Base-by-base conservation (phyloP, 495 filamentous ascomycete species). In the Cenococcum geophilum region DNA sequence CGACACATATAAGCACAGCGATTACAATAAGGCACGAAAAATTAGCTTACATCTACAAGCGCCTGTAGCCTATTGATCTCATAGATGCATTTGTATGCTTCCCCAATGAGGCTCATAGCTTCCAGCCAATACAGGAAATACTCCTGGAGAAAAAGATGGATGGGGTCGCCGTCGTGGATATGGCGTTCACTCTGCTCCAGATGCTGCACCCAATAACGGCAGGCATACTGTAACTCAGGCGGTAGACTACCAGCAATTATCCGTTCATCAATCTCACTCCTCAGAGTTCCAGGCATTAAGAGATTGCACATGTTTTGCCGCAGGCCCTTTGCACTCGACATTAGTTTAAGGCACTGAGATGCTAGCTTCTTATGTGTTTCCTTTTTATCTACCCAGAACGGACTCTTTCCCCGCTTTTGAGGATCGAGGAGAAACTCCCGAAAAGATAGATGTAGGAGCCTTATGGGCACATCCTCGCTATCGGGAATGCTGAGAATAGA, bases 361-460 rank as follows among this genome's bases (percentile, higher is more conserved):
- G 67, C 71, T 54, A 81, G 60, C 37, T 50, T 66, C 25, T 69
- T 42, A 60, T 80, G 69, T 9, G 66, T 64, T 61, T 61, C 34
- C 63, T 61, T 66, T 64, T 78, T 71, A 59, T 59, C n/a, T n/a
- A n/a, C n/a, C n/a, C n/a, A n/a, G n/a, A n/a, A n/a, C n/a, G n/a
- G n/a, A n/a, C n/a, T n/a, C 63, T 74, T 70, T 14, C 48, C 42
- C 50, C 72, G 55, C 65, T 69, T 25, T 68, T 52, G 35, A 34
- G 62, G 48, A 63, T 77, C 70, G 45, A 82, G 51, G 18, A 83
- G 74, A 61, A 77, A 82, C 61, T 82, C 78, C 48, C 76, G 76
- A 61, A 83, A 79, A 22, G 77, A 81, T 21, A 72, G 72, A 62
- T 83, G 77, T 50, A 76, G 73, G 2, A 77, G 65, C 22, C 71